Conservation (phyloP, 78 protist genomes). For the Dictyostelium intermedium region DNA sequence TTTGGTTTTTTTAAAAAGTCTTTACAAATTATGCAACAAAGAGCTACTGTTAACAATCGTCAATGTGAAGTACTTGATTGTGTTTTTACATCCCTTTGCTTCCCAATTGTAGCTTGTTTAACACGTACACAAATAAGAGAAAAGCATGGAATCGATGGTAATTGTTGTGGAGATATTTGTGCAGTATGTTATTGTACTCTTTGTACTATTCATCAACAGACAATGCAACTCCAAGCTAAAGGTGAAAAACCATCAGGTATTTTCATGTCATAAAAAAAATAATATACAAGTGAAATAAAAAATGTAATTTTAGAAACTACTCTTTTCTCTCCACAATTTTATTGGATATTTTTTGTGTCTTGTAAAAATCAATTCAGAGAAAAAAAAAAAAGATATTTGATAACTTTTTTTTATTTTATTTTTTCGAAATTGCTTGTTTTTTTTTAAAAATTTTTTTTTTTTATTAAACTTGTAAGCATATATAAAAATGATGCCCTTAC, state of each 20-base stretch:
- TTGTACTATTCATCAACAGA: constrained; percentile 32
- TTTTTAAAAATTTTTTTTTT: too few species aligned
- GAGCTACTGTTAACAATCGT: neutral
- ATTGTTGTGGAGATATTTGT: neutral
- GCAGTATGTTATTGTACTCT: constrained; percentile 19
- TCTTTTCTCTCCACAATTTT: too few species aligned
- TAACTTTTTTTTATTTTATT: too few species aligned
- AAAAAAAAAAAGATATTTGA: too few species aligned
- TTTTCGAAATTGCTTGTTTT: too few species aligned
- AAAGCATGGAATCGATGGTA: constrained; percentile 55
- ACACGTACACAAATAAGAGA: neutral
- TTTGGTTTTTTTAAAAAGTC: neutral
- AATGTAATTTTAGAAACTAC: too few species aligned
- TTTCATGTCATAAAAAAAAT: neutral
- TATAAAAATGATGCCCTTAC: neutral
- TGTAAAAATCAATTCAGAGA: too few species aligned
- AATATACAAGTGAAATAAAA: neutral
- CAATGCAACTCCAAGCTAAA: constrained; percentile 28
- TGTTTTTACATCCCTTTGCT: neutral
- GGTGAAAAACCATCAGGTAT: constrained; percentile 41
- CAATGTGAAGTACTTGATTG: constrained; percentile 23
- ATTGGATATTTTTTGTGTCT: too few species aligned
- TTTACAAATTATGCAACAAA: constrained; percentile 39
- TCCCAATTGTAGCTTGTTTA: neutral
- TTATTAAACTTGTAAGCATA: too few species aligned